phyloP scores from a whole-genome alignment of 1,139 yeast species.

The Yamadazyma diddensiae region DNA sequence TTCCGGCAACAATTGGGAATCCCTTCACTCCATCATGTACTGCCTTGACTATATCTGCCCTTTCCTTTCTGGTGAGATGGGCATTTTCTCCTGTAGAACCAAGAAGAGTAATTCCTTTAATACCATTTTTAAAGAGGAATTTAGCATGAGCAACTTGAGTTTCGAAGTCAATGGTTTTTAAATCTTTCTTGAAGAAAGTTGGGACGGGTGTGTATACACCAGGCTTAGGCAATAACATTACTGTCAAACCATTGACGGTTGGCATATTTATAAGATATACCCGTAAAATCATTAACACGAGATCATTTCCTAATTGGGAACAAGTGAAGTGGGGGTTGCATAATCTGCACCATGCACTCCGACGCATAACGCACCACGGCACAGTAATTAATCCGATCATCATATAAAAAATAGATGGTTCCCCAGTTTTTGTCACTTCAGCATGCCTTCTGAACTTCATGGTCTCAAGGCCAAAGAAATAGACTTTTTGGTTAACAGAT shows the following conservation, averaged over 20 bases:
- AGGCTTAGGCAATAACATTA: slow-evolving; percentile 9
- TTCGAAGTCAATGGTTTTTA: slow-evolving; percentile 26
- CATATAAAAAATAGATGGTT: not conserved
- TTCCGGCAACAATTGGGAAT: slow-evolving; percentile 43
- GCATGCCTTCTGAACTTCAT: slow-evolving; percentile 16
- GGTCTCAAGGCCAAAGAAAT: slow-evolving; percentile 15
- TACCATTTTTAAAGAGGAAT: slow-evolving; percentile 27
- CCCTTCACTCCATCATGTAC: slow-evolving; percentile 35
- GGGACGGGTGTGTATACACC: slow-evolving; percentile 38
- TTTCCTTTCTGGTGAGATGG: slow-evolving; percentile 42
- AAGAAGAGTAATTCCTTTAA: slow-evolving; percentile 30
- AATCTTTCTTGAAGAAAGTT: slow-evolving; percentile 33
- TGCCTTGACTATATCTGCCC: slow-evolving; percentile 28
- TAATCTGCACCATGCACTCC: not conserved
- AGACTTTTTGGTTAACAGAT: slow-evolving; percentile 13
- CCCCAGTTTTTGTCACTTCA: not conserved
- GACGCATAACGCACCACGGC: not conserved
- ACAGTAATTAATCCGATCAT: not conserved
- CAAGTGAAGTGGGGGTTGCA: not conserved
- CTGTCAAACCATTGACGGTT: not conserved
- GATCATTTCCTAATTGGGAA: no score
- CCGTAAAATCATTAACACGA: slow-evolving; percentile 1
- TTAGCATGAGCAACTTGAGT: slow-evolving; percentile 36
- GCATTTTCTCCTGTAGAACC: slow-evolving; percentile 48
- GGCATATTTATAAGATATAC: not conserved